Evolutionary conservation across 2,329 filamentous ascomycete species (phyloP).

Genomic region (Cryphonectria carpinicola): DNA sequence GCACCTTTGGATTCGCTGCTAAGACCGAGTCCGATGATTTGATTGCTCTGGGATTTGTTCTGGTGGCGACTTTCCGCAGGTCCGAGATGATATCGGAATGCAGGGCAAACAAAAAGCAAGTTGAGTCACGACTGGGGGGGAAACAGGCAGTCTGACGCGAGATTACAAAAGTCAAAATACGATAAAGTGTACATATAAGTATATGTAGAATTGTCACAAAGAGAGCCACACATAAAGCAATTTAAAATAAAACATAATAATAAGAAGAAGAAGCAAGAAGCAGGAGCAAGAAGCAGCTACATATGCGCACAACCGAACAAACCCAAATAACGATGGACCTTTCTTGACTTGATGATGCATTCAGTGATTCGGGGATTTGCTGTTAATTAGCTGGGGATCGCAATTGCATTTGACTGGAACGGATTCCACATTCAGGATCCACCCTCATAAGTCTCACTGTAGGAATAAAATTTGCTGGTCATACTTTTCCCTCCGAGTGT

Average conservation of each 20-base stretch:
- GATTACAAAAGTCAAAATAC: background rate
- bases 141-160: background rate
- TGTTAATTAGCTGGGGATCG: conserved; percentile 7
- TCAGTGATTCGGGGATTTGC: conserved; percentile 15
- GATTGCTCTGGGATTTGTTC: background rate
- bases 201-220: background rate
- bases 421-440: conserved; percentile 26
- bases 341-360: background rate
- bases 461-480: conserved; percentile 26
- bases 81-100: background rate
- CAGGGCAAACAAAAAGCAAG: background rate
- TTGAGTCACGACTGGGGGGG: background rate
- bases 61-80: background rate
- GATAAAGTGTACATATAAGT: background rate
- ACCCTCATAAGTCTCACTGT: conserved; percentile 23
- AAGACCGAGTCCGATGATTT: background rate
- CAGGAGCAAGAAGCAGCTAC: background rate
- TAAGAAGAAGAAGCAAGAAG: background rate
- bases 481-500: conserved; percentile 12
- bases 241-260: background rate
- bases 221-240: background rate
- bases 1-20: background rate
- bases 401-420: background rate
- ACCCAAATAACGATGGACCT: background rate
- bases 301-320: background rate